Evolutionary conservation across 2,329 filamentous ascomycete genomes (phyloP), one percentile per base, ranked within the genome.

Genomic region (Sordariomycetes sp.): DNA sequence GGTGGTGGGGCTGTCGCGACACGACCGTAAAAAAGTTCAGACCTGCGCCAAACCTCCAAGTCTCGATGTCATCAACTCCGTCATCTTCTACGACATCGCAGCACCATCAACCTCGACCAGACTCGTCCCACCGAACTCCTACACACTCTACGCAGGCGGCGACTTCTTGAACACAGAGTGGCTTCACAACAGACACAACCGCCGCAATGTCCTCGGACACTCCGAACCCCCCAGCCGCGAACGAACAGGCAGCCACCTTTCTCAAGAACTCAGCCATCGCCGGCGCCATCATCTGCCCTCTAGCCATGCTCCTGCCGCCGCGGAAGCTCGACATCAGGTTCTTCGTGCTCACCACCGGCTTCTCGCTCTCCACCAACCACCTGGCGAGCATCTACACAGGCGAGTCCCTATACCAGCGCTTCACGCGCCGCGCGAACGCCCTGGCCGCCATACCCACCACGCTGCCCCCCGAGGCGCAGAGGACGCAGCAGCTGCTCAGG

Each of bases 361-460:
- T 70, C 43, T 66, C 72, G 20, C 63, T 70, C 43, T 65, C 66
- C 36, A 66, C 68, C 37, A 71, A 71, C 51, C 68, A 71, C 53
- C 66, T 78, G 26, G 61, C 61, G 32, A 63, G 67, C 53, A 70
- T 74, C 53, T 75, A 69, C 55, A 75, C 64, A 11, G 72, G 72
- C 33, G 59, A 59, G 32, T 72, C 70, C 19, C 62, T 75, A 39
- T 57, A 62, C 46, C 46, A 56, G 41, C 70, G 71, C 8, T 61
- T 72, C 40, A 52, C 51, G 37, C 54, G 46, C 40, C 65, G 69
- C 35, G 46, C 64, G 42, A 46, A 46, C 18, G 59, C 58, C 12
- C 55, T 76, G 28, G 53, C 74, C 27, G 63, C 64, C 39, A 65
- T 61, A 30, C 63, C 68, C 34, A 64, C 61, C 30, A 63, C 69